A percentile compares a stretch with the other conserved stretches of the same genome.
Conservation (phyloP, 495 filamentous ascomycete species). For the Penicillium nucicola region DNA sequence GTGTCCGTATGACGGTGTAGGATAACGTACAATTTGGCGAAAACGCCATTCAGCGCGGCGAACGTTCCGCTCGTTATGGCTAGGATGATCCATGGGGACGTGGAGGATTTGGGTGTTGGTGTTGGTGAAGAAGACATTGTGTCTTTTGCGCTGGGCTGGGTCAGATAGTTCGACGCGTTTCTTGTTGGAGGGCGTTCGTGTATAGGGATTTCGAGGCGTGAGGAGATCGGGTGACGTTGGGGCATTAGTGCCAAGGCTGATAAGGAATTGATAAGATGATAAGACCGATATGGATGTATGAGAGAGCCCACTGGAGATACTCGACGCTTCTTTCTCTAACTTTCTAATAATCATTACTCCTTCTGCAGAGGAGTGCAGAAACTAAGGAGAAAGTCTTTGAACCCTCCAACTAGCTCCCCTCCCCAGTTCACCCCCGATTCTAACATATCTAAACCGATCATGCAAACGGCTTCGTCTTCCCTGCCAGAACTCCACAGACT, state of each 20-base stretch:
- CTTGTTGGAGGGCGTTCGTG: not conserved
- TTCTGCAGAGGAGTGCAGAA: too few species aligned
- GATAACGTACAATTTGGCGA: conserved; percentile 80
- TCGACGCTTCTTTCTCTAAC: too few species aligned
- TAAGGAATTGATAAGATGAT: conserved; percentile 3
- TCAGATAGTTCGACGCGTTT: not conserved
- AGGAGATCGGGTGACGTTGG: not conserved
- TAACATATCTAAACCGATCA: conserved; percentile 87
- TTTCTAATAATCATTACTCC: too few species aligned
- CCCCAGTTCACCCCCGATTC: conserved; percentile 49
- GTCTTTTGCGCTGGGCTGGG: not conserved
- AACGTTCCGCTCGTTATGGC: conserved; percentile 84
- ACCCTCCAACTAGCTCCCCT: conserved; percentile 47
- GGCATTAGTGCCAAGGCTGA: conserved; percentile 6
- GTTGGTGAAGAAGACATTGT: conserved; percentile 11
- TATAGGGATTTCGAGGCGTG: not conserved
- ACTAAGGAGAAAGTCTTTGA: conserved; percentile 40
- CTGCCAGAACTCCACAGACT: conserved; percentile 92
- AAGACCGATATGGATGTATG: conserved; percentile 6
- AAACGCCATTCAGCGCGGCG: conserved; percentile 91
- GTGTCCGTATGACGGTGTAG: not conserved
- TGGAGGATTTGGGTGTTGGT: conserved; percentile 3
- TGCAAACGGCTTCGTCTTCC: conserved; percentile 83
- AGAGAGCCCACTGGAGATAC: too few species aligned
- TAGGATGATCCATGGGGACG: conserved; percentile 68